Conservation (phyloP, 208 protist genomes). For the Crithidia thermophila region DNA sequence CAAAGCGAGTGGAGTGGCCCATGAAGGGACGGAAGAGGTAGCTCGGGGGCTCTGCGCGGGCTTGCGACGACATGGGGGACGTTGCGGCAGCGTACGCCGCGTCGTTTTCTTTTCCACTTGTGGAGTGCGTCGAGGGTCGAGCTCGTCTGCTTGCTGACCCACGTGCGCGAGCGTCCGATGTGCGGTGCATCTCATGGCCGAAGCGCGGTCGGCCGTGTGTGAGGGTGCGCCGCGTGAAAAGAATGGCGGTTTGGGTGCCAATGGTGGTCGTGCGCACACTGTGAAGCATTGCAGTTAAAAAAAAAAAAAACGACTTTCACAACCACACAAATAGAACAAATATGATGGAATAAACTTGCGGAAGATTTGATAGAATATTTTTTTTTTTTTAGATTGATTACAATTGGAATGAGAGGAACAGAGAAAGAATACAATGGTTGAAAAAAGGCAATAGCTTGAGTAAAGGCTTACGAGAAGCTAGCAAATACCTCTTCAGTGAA, state of each 20-base stretch:
- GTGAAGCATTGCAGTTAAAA: background rate
- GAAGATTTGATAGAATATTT: too few species aligned
- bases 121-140: background rate
- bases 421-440: too few species aligned
- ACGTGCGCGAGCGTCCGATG: background rate
- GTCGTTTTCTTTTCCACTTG: background rate
- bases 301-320: background rate
- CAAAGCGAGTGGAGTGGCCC: constrained; percentile 70
- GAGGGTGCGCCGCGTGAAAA: background rate
- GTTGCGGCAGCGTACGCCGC: background rate
- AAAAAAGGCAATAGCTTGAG: too few species aligned
- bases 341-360: too few species aligned
- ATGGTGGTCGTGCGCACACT: background rate
- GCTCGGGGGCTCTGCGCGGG: constrained; percentile 2
- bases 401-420: too few species aligned
- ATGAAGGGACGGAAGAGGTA: constrained; percentile 65
- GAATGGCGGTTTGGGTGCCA: background rate
- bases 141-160: background rate
- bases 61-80: background rate
- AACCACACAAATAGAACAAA: too few species aligned
- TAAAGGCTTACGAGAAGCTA: too few species aligned
- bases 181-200: background rate
- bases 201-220: constrained; percentile 6
- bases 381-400: too few species aligned
- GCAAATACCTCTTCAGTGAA: too few species aligned